Evolutionary conservation across 495 filamentous ascomycete species (phyloP).

Genomic region (Filosporella fistucella): DNA sequence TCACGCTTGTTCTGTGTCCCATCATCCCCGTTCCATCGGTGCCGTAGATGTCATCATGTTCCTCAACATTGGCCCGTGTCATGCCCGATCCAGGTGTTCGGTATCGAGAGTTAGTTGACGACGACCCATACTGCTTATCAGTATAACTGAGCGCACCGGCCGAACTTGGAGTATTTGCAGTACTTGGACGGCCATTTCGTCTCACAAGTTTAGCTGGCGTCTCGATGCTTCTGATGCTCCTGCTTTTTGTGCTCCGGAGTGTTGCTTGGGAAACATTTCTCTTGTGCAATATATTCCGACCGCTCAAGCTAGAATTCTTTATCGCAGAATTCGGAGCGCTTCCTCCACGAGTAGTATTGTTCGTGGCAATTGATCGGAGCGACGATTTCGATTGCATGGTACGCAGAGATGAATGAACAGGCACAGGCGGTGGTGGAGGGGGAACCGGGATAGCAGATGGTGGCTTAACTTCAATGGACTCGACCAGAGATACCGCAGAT

Average conservation of each 20-base stretch:
- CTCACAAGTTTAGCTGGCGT: constrained; percentile 21
- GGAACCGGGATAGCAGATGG: constrained; percentile 8
- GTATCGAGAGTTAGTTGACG: constrained; percentile 7
- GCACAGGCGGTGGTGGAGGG: constrained; percentile 20
- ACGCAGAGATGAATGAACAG: constrained; percentile 14
- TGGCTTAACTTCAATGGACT: constrained; percentile 9
- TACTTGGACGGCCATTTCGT: not conserved
- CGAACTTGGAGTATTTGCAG: not conserved
- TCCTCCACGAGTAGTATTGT: not conserved
- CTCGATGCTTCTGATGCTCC: constrained; percentile 13
- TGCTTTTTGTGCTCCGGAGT: constrained; percentile 13
- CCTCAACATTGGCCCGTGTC: constrained; percentile 6
- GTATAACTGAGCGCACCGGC: not conserved
- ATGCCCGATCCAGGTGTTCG: not conserved
- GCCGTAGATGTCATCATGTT: constrained; percentile 24
- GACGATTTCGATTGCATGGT: constrained; percentile 16
- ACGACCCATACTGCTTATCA: constrained; percentile 16
- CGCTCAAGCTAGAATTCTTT: constrained; percentile 8
- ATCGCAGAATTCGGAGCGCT: constrained; percentile 11
- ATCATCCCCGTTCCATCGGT: constrained; percentile 20
- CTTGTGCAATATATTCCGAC: constrained; percentile 12
- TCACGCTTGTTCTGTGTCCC: not conserved
- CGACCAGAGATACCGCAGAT: constrained; percentile 16
- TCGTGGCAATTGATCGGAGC: constrained; percentile 2
- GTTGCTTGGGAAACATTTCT: constrained; percentile 9